Evolutionary conservation across 352 stramenopile genomes (phyloP), one percentile per base, ranked within the genome.

Genomic region (Vaucheria bursata): DNA sequence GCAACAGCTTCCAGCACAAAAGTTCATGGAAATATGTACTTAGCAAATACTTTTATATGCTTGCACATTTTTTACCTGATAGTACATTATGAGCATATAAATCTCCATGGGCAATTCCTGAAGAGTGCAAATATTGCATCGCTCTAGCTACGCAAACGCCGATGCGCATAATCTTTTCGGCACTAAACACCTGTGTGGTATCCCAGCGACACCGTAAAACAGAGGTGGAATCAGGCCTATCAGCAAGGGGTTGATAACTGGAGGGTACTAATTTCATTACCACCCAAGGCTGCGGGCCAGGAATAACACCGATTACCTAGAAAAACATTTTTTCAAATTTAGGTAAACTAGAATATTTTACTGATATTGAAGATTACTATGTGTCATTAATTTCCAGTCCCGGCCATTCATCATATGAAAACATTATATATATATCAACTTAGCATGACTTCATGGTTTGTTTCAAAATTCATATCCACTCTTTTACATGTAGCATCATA

Each of bases 71-170:
- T 35, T 40, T 35, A 72, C 65, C 65, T 34, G 71, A 45, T 4
- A 82, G 77, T n/a, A 82, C 77, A 31, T 82, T 82, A 53, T 82
- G 77, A 8, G 71, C 77, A 65, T 82, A 82, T 25, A 82, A 59
- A 67, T 82, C 77, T 45, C 77, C 77, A 73, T 82, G 77, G 45
- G 53, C 70, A 36, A 82, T 82, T 12, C 72, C 36, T 38, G 59
- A 53, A 29, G 67, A 40, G 77, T 82, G 77, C 12, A 82, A 71
- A 67, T 82, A 82, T 5, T 75, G 64, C 69, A 82, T 75, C 3
- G 77, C 77, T 37, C 77, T 73, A 49, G 77, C 77, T 45, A 82
- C 40, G 8, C 34, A 32, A 40, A 39, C 70, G n/a, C 77, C 38
- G 64, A 74, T 73, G 49, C 75, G 77, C 32, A 82, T 74, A 1